phyloP scores from a whole-genome alignment of 768 basidiomycete genomes.

The Trametes cinnabarina region DNA sequence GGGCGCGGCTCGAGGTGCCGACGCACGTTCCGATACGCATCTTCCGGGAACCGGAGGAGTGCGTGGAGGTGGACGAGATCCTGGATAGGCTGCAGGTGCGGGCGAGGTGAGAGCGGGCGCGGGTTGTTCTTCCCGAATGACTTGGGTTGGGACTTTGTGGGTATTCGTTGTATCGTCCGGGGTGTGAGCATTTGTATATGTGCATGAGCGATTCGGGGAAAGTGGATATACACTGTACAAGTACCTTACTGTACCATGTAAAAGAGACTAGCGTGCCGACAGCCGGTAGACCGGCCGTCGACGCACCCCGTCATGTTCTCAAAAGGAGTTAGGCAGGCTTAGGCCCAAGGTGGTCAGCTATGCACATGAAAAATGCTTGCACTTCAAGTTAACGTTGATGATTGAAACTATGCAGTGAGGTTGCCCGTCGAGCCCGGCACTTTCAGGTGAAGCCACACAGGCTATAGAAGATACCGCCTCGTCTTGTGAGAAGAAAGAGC shows the following conservation, averaged over 20 bases:
- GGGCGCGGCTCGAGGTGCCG: constrained; percentile 59
- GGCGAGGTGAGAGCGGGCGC: not conserved
- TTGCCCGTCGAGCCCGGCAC: no score
- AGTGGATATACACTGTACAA: constrained; percentile 18
- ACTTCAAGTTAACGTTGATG: no score
- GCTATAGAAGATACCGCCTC: no score
- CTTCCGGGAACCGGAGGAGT: constrained; percentile 68
- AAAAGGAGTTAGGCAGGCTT: no score
- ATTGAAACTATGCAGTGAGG: no score
- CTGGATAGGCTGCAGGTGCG: constrained; percentile 12
- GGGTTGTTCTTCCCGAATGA: not conserved
- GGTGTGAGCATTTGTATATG: not conserved
- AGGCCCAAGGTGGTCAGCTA: no score
- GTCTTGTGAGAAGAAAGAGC: no score
- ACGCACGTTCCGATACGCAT: constrained; percentile 55
- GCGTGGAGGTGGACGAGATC: constrained; percentile 52
- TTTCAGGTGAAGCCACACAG: no score
- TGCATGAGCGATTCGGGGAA: not conserved
- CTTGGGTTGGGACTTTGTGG: not conserved
- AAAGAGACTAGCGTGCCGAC: no score
- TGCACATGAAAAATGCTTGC: no score
- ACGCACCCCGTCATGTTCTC: no score
- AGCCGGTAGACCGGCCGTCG: no score
- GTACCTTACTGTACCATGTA: constrained; percentile 12
- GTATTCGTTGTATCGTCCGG: not conserved